Evolutionary conservation across 352 stramenopile genomes (phyloP).

Genomic region (Poterioochromonas sp.): DNA sequence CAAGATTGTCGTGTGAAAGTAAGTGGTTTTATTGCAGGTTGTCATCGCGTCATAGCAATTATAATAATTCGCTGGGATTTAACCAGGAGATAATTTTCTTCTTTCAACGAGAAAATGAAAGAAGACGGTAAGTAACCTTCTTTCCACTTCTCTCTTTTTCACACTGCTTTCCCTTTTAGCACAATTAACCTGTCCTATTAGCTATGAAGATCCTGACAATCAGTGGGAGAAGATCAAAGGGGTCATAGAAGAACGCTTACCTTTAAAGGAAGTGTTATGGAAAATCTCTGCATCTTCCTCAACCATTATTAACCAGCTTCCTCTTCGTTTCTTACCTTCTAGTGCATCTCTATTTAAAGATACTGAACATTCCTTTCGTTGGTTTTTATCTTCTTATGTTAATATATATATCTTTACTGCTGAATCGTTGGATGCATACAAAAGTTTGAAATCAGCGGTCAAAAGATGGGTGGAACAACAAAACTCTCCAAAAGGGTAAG

Average conservation of each 20-base stretch:
- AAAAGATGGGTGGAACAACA: neutral
- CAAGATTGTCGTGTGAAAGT: too few species aligned
- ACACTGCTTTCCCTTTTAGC: neutral
- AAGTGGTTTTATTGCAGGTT: too few species aligned
- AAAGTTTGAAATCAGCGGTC: neutral
- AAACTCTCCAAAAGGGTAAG: neutral
- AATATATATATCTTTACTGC: neutral
- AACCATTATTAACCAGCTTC: constrained; percentile 22
- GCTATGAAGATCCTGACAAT: constrained; percentile 18
- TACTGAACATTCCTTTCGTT: constrained; percentile 23
- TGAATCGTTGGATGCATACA: constrained; percentile 21
- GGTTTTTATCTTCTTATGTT: constrained; percentile 16
- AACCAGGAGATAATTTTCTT: too few species aligned
- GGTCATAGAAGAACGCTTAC: neutral
- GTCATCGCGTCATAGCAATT: too few species aligned
- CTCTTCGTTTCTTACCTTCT: neutral
- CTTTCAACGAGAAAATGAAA: constrained; percentile 23
- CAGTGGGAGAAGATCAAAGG: neutral
- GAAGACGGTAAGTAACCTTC: constrained; percentile 7
- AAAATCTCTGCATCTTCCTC: neutral
- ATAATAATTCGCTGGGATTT: too few species aligned
- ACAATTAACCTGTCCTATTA: constrained; percentile 21
- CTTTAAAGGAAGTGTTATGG: constrained; percentile 15
- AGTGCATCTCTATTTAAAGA: constrained; percentile 25
- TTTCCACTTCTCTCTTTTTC: neutral